Conservation (phyloP, 208 protist genomes). For the Jaenimonas drosophilae region DNA sequence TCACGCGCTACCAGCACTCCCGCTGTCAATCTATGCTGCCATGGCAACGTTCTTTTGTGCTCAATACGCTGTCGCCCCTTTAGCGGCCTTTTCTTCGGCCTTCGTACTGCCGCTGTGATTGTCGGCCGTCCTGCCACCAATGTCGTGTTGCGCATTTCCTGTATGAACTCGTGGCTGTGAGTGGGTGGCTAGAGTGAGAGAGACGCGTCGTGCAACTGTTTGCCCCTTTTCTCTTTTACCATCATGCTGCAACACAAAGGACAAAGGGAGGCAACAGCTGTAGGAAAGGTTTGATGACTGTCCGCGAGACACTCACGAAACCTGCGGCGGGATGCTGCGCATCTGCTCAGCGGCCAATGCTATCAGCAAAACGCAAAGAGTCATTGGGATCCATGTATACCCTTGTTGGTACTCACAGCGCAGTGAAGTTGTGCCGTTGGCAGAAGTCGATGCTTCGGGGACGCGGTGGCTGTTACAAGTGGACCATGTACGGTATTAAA, state of each 20-base stretch:
- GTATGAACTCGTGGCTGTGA: too few species aligned
- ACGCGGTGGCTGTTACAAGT: constrained; percentile 96
- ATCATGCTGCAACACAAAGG: constrained; percentile 1
- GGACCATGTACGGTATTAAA: constrained; percentile 96
- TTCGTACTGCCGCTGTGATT: background rate
- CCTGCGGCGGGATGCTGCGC: background rate
- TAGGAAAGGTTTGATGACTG: too few species aligned
- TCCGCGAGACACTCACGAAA: background rate
- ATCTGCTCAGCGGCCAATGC: constrained; percentile 47
- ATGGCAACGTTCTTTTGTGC: constrained; percentile 33
- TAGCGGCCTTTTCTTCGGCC: background rate
- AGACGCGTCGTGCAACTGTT: too few species aligned
- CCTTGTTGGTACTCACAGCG: constrained; percentile 92
- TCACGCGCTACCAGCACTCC: constrained; percentile 63
- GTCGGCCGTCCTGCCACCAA: background rate
- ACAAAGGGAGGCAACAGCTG: background rate
- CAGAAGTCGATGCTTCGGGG: constrained; percentile 96
- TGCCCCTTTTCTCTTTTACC: constrained; percentile 5
- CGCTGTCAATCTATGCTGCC: constrained; percentile 66
- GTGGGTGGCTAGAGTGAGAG: too few species aligned
- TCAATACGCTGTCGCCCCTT: background rate
- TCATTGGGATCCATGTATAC: constrained; percentile 75
- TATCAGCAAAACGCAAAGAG: constrained; percentile 54
- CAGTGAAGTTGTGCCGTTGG: constrained; percentile 96
- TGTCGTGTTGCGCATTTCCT: too few species aligned